A percentile compares a stretch with the other conserved stretches of the same genome.
Conservation (phyloP, 805 yeast species). For the Suhomyces tanzawaensis region DNA sequence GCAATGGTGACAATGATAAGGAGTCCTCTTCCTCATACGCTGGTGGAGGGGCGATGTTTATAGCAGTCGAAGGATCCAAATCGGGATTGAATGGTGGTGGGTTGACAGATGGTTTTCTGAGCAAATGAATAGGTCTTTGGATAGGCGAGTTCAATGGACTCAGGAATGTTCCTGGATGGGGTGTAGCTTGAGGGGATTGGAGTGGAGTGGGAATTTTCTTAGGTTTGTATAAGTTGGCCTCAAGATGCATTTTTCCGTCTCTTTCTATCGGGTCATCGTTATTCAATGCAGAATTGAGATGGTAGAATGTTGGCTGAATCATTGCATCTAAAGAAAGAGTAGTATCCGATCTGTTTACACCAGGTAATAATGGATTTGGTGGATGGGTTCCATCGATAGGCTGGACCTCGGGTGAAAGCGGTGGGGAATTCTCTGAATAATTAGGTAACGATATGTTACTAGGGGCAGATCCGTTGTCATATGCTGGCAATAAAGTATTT, state of each 20-base stretch:
- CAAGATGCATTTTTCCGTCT: slow-evolving; percentile 40
- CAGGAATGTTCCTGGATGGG: slow-evolving; percentile 38
- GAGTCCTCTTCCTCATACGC: slow-evolving; percentile 26
- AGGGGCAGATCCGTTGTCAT: slow-evolving; percentile 32
- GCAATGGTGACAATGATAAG: slow-evolving; percentile 21
- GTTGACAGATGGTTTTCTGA: slow-evolving; percentile 53
- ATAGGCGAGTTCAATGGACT: slow-evolving; percentile 43
- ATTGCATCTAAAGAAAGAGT: slow-evolving; percentile 17
- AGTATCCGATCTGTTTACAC: not conserved
- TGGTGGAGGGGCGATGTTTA: slow-evolving; percentile 25
- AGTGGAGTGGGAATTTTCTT: slow-evolving; percentile 17
- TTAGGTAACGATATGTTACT: slow-evolving; percentile 17
- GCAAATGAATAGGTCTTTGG: slow-evolving; percentile 50
- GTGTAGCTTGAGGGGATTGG: slow-evolving; percentile 62
- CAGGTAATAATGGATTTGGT: slow-evolving; percentile 1
- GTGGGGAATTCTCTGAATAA: slow-evolving; percentile 39
- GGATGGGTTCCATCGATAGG: slow-evolving; percentile 35
- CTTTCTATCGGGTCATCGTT: slow-evolving; percentile 35
- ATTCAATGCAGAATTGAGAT: slow-evolving; percentile 21
- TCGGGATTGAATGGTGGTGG: slow-evolving; percentile 60
- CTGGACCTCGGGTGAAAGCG: slow-evolving; percentile 54
- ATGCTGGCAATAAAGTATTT: slow-evolving; percentile 74
- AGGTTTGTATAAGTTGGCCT: slow-evolving; percentile 55
- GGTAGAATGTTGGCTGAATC: slow-evolving; percentile 23
- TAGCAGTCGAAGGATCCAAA: slow-evolving; percentile 15